Conservation (phyloP, 2,329 filamentous ascomycete genomes). For the Beauveria sp. region DNA sequence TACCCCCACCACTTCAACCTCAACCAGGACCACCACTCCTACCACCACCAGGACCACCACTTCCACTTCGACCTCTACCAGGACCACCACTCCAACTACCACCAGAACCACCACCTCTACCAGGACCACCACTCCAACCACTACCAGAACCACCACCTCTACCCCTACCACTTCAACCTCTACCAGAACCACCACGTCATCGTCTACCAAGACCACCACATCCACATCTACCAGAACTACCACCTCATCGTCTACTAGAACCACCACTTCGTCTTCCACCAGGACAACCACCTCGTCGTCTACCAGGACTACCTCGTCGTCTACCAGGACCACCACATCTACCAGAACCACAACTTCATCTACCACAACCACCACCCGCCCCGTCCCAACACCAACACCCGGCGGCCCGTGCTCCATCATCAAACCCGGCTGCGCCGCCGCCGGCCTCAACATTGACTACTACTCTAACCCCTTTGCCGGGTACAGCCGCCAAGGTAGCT, state of each 20-base stretch:
- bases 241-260: neutral
- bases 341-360: too few relatives aligned
- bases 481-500: conserved; percentile 14
- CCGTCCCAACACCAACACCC: neutral
- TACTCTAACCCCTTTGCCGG: conserved; percentile 16
- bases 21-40: neutral
- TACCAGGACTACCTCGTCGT: neutral
- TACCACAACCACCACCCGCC: neutral
- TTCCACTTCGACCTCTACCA: too few relatives aligned
- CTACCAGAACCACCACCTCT: neutral
- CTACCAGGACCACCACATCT: too few relatives aligned
- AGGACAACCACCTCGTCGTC: neutral
- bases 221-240: neutral
- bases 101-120: neutral
- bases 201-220: neutral
- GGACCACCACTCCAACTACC: neutral
- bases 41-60: neutral
- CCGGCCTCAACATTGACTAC: conserved; percentile 16
- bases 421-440: neutral
- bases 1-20: neutral
- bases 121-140: neutral
- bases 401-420: neutral
- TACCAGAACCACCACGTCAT: neutral
- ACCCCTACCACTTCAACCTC: neutral
- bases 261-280: neutral